Evolutionary conservation across 2,329 filamentous ascomycete species (phyloP).

Genomic region (Venturia pyrina): DNA sequence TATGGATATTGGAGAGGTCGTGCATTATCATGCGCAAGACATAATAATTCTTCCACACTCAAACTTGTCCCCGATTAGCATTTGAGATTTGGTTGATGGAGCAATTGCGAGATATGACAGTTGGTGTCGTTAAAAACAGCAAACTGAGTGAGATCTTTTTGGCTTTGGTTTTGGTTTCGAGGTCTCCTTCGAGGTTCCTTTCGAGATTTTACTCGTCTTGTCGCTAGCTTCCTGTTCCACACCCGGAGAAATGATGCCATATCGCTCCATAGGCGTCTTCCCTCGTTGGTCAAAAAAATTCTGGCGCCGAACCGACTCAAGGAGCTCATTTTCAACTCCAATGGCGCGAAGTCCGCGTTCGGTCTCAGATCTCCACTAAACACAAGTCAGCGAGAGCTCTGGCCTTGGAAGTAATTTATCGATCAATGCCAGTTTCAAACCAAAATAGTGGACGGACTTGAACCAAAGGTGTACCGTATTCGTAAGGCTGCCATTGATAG

Average conservation of each 20-base stretch:
- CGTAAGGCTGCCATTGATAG: neutral
- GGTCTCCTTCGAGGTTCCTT: neutral
- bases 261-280: neutral
- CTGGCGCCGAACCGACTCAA: neutral
- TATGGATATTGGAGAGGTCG: neutral
- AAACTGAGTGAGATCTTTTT: neutral
- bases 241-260: neutral
- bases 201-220: neutral
- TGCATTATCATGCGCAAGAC: neutral
- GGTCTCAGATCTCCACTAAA: neutral
- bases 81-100: neutral
- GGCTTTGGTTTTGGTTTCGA: neutral
- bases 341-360: neutral
- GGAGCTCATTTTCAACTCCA: neutral
- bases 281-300: neutral
- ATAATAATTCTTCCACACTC: neutral
- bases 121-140: neutral
- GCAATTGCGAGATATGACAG: neutral
- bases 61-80: neutral
- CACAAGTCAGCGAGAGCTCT: neutral
- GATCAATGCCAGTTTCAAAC: neutral
- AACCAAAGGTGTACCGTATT: neutral
- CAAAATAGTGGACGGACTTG: neutral
- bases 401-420: neutral
- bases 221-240: neutral